phyloP scores from a whole-genome alignment of 495 filamentous ascomycete genomes.

The Chaetomium fimeti region DNA sequence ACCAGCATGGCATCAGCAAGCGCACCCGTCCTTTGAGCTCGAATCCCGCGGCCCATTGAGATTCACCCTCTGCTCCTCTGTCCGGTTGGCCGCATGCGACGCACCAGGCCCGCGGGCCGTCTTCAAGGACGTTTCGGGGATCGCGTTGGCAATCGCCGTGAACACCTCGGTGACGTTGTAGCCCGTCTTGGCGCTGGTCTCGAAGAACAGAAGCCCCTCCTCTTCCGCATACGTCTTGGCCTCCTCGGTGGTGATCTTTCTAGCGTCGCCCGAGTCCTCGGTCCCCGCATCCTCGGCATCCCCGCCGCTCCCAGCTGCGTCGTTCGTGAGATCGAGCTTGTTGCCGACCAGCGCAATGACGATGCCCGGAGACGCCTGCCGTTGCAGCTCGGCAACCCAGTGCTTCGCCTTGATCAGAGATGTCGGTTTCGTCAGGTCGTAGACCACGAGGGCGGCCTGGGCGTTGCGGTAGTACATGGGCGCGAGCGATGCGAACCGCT shows the following conservation, averaged over 20 bases:
- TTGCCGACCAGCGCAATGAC: conserved; percentile 98
- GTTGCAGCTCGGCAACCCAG: conserved; percentile 97
- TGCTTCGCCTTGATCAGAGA: conserved; percentile 95
- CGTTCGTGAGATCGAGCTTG: conserved; percentile 84
- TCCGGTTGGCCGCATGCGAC: conserved; percentile 53
- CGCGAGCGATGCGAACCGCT: conserved; percentile 93
- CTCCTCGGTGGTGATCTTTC: conserved; percentile 82
- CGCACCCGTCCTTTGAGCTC: conserved; percentile 86
- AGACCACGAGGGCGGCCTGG: conserved; percentile 96
- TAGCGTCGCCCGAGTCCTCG: conserved; percentile 70
- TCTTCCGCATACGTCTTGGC: conserved; percentile 94
- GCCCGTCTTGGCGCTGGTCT: conserved; percentile 96
- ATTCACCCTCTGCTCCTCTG: conserved; percentile 69
- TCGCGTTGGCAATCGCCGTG: conserved; percentile 96
- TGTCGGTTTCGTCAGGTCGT: conserved; percentile 96
- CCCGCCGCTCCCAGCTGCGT: conserved; percentile 44
- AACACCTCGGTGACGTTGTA: conserved; percentile 93
- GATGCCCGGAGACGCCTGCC: conserved; percentile 96
- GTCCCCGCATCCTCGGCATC: conserved; percentile 49
- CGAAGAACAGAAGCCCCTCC: conserved; percentile 90
- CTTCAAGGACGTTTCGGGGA: conserved; percentile 94
- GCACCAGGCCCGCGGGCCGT: conserved; percentile 67
- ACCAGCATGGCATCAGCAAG: conserved; percentile 58
- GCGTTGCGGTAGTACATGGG: conserved; percentile 99
- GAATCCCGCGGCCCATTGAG: conserved; percentile 58